Base-by-base conservation (phyloP, 1,139 yeast species). In the Yamadazyma taylorii region DNA sequence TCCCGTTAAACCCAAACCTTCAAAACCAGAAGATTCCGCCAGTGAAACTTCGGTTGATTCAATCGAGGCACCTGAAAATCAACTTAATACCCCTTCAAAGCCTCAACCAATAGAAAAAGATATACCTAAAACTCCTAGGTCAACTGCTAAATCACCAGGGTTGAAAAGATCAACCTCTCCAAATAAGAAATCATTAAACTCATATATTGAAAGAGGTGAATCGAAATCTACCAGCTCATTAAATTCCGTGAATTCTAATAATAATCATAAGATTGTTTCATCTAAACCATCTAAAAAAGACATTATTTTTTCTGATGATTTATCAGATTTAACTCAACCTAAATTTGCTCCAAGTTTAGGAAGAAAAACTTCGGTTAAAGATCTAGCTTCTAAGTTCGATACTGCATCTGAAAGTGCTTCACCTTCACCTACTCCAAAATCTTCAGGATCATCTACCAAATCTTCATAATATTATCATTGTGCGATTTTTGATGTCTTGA, bases 111-210 rank as follows among this genome's bases (percentile, higher is more conserved):
- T 30, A 13, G 44, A 40, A 12, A 39, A 40, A 21, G 45, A 42
- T 13, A 8, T 15, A 5, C 35, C 41, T 11, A 35, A 31, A 22
- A 45, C 60, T 2, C 56, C 63, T 5, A 44, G 46, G 12, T 47
- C 58, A 2, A 19, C 21, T 53, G 60, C 5, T 47, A 50, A 52
- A 16, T 42, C 57, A 1, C 50, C 56, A 0, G 55, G 47, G 17
- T 59, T 68, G 32, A 67, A 52, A 41, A 53, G 74, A 38, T 67
- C 74, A 3, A 52, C 61, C 2, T 68, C 74, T 3, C 74, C 74
- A 2, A 66, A 63, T 38, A 69, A 68, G 39, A 67, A 64, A 44
- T 61, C 62, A 31, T 51, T 63, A 37, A 60, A 51, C 34, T 40
- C 64, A 2, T 50, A 54, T 29, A 51, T 63, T 34, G 49, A 50